Evolutionary conservation across 1,284 basidiomycete genomes (phyloP), one percentile per base, ranked within the genome.

Genomic region (Austropuccinia psidii): DNA sequence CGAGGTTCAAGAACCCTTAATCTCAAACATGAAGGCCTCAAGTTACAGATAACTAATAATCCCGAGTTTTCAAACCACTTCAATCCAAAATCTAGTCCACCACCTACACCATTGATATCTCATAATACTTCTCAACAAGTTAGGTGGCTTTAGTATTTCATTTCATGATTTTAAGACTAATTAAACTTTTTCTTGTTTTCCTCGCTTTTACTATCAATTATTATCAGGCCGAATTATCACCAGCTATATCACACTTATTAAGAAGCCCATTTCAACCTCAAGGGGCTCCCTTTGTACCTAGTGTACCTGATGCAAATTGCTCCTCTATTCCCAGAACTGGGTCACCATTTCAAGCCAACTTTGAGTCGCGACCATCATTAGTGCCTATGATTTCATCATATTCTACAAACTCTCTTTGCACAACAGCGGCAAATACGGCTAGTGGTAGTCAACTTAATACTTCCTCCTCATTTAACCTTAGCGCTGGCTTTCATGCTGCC

Each of bases 181-280:
- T 41, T 27, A 31, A 41, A 21, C 37, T 29, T 54, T 19, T 39
- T n/a, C 24, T 21, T 55, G 15, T 27, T 55, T 60, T 15, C 19
- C 50, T 54, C 17, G 11, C 27, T 21, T 29, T 27, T 54, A 13
- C 50, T 11, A 9, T 27, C 50, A 49, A n/a, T 15, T 24, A 33
- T n/a, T 58, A 1, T 8, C 13, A 67, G 64, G 11, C 49, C 15
- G 64, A 67, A 21, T 19, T 50, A 37, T 52, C 64, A n/a, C 24
- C 60, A 19, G 60, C 37, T 24, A 27, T 64, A 17, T 47, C 64
- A 11, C 37, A 49, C 27, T 24, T 69, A 31, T 35, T 69, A 13
- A 57, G 62, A 45, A 72, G 69, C 31, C 69, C 69, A 50, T 72
- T 72, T 37, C 69, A 72, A 29, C 58, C 57, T 35, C 57, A 72